Evolutionary conservation across 768 basidiomycete genomes (phyloP).

Genomic region (Psilocybe cyanescens): DNA sequence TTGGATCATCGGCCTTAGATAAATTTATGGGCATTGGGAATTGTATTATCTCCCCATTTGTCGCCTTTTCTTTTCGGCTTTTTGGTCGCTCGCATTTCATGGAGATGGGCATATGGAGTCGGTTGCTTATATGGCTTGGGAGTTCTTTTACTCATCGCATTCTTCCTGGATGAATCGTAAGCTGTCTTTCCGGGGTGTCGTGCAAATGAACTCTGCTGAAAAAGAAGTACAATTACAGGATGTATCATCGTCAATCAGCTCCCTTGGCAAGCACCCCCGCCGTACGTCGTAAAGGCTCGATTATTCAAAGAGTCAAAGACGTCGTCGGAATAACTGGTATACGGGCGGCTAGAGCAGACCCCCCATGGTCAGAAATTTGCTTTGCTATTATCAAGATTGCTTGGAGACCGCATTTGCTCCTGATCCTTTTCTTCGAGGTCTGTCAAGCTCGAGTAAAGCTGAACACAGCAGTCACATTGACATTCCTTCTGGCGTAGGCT

Average conservation of each 20-base stretch:
- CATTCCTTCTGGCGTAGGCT: conserved; percentile 30
- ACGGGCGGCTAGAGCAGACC: conserved; percentile 59
- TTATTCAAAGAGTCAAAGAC: conserved; percentile 53
- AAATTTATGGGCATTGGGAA: conserved; percentile 76
- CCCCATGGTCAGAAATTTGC: conserved; percentile 51
- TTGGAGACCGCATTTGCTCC: conserved; percentile 65
- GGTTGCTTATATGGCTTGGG: conserved; percentile 60
- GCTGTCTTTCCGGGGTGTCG: not conserved
- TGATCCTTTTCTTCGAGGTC: conserved; percentile 57
- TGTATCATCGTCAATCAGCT: conserved; percentile 57
- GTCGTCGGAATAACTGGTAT: conserved; percentile 66
- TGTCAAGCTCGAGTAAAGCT: conserved; percentile 1
- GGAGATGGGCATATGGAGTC: conserved; percentile 72
- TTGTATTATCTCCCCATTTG: conserved; percentile 66
- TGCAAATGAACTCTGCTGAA: not conserved
- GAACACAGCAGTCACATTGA: conserved; percentile 14
- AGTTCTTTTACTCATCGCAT: conserved; percentile 57
- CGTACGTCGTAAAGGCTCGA: conserved; percentile 42
- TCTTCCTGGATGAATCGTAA: conserved; percentile 72
- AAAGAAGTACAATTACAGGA: conserved; percentile 32
- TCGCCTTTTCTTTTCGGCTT: conserved; percentile 74
- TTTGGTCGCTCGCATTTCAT: conserved; percentile 59
- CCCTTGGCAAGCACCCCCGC: conserved; percentile 49
- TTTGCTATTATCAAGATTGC: conserved; percentile 52
- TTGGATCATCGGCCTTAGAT: conserved; percentile 38